Conservation (phyloP, 805 yeast genomes). For the Wilhelminamyces savonicus region DNA sequence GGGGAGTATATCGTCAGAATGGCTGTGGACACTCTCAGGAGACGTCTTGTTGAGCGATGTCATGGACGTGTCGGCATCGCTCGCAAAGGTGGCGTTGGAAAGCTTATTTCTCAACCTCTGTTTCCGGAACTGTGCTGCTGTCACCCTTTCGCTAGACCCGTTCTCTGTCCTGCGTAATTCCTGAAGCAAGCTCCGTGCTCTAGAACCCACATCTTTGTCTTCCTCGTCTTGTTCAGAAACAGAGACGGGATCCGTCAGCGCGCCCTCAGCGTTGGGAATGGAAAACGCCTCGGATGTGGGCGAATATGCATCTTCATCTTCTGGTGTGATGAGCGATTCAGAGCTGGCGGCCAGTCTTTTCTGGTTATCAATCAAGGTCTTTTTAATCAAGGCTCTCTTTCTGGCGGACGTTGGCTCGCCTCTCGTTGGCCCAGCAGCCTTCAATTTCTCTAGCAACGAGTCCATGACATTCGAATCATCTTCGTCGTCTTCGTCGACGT, state of each 20-base stretch:
- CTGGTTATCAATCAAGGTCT: constrained; percentile 43
- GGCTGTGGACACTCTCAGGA: too few relatives aligned
- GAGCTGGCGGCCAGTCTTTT: constrained; percentile 8
- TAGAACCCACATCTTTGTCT: constrained; percentile 41
- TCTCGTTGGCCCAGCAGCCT: constrained; percentile 75
- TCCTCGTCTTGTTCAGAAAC: constrained; percentile 18
- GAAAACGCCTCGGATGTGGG: too few relatives aligned
- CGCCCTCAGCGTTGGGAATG: too few relatives aligned
- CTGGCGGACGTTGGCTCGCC: constrained; percentile 78
- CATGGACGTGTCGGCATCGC: too few relatives aligned
- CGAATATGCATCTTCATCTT: too few relatives aligned
- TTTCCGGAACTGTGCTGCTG: constrained; percentile 39
- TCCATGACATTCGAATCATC: constrained; percentile 69
- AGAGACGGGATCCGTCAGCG: too few relatives aligned
- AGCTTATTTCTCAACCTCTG: constrained; percentile 25
- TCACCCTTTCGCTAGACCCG: constrained; percentile 20
- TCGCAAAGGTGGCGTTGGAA: neutral
- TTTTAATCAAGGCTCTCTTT: constrained; percentile 70
- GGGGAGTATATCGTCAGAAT: too few relatives aligned
- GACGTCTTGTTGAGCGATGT: too few relatives aligned
- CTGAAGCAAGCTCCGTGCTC: constrained; percentile 59
- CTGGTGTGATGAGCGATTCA: too few relatives aligned
- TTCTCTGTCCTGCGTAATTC: constrained; percentile 44
- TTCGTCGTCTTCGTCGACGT: constrained; percentile 28
- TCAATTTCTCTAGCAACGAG: constrained; percentile 73